Evolutionary conservation across 1,139 yeast genomes (phyloP).

Genomic region (Protomyces inundatus): DNA sequence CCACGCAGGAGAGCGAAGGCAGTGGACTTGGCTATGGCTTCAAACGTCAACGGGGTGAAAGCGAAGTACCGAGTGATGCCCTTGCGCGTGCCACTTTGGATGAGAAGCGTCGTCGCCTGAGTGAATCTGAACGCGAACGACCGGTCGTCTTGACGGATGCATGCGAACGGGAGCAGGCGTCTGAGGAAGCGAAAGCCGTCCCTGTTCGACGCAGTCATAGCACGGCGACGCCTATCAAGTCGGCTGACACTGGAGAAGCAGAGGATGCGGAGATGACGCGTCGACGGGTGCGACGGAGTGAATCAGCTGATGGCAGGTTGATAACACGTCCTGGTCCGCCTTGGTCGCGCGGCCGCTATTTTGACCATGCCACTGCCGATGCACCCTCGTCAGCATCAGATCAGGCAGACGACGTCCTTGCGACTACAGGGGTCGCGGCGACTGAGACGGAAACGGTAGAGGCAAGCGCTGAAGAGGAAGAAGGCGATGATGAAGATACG

Average conservation of each 20-base stretch:
- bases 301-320: neutral
- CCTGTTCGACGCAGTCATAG: neutral
- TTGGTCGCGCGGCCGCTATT: neutral
- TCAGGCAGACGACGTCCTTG: no score
- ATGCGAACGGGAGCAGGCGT: neutral
- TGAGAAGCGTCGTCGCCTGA: constrained; percentile 21
- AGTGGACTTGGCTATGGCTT: neutral
- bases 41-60: constrained; percentile 22
- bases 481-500: neutral
- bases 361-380: neutral
- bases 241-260: neutral
- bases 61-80: constrained; percentile 20
- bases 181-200: neutral
- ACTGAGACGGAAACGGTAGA: neutral
- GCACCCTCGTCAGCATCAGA: no score
- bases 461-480: neutral
- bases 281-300: neutral
- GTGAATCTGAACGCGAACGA: constrained; percentile 11
- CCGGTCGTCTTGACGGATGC: neutral
- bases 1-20: neutral
- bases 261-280: neutral
- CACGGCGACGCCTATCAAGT: neutral
- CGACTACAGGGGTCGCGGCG: no score
- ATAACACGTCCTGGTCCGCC: neutral
- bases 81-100: constrained; percentile 19